These are phyloP conservation scores for Suillus hirtellus DNA, from an alignment of 768 basidiomycete species.

Conservation along the genomic window DNA sequence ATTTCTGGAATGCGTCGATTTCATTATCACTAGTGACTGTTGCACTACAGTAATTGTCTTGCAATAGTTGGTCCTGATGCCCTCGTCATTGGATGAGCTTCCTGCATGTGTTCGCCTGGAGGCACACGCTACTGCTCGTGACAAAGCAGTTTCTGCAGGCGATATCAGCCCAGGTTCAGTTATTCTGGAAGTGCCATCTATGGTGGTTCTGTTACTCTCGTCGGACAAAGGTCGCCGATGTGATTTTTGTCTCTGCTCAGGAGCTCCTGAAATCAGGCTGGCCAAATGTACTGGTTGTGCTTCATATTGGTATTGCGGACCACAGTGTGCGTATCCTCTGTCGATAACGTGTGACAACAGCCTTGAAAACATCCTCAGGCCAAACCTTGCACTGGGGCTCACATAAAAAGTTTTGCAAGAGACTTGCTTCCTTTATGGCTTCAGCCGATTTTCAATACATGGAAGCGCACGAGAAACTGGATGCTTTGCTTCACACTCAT, in stretches of 20 bases:
- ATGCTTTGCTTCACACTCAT: constrained; percentile 66
- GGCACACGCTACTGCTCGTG: constrained; percentile 49
- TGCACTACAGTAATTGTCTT: not conserved
- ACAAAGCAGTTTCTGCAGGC: constrained; percentile 46
- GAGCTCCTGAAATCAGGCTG: constrained; percentile 35
- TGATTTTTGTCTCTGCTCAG: constrained; percentile 56
- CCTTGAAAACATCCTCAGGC: constrained; percentile 43
- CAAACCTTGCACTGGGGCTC: constrained; percentile 67
- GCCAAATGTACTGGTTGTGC: constrained; percentile 66
- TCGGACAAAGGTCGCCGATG: constrained; percentile 65
- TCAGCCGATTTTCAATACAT: constrained; percentile 51
- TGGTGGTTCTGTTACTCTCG: constrained; percentile 51
- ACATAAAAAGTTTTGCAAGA: constrained; percentile 72
- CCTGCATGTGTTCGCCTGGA: constrained; percentile 34
- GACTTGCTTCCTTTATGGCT: constrained; percentile 45
- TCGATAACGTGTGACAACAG: constrained; percentile 4
- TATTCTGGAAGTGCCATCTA: constrained; percentile 46
- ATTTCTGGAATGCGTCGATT: not conserved
- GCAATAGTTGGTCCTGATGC: not conserved
- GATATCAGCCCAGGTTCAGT: constrained; percentile 45
- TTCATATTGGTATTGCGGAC: constrained; percentile 73
- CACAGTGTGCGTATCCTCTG: constrained; percentile 49
- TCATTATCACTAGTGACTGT: not conserved
- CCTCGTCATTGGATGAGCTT: constrained; percentile 4
- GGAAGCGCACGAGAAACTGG: constrained; percentile 53